Conservation (phyloP, 768 basidiomycete genomes). For the Pleurotus tuoliensis region DNA sequence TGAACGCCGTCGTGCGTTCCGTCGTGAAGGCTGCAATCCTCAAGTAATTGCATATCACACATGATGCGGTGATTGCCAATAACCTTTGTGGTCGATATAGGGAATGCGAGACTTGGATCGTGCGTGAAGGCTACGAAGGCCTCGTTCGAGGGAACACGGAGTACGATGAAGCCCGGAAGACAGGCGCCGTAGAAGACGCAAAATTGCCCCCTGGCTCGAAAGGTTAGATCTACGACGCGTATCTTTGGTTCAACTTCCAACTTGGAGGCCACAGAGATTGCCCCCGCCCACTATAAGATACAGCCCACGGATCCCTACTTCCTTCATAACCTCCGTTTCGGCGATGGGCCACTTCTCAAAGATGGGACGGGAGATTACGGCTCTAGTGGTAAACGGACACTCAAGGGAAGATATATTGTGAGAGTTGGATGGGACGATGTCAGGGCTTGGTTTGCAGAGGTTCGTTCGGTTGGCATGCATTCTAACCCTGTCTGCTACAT, state of each 20-base stretch:
- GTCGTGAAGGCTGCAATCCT: constrained; percentile 92
- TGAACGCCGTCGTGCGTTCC: constrained; percentile 93
- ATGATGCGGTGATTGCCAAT: not conserved
- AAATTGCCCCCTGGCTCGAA: constrained; percentile 20
- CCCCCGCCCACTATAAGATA: constrained; percentile 2
- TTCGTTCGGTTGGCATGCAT: constrained; percentile 22
- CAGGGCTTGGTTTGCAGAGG: constrained; percentile 89
- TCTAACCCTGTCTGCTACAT: not conserved
- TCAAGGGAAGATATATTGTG: constrained; percentile 92
- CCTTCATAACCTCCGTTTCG: constrained; percentile 75
- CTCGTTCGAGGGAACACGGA: constrained; percentile 87
- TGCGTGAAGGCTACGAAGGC: constrained; percentile 98
- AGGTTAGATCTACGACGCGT: constrained; percentile 9
- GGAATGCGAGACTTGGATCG: constrained; percentile 93
- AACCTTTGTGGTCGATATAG: constrained; percentile 35
- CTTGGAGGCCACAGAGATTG: constrained; percentile 7
- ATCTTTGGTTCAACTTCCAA: constrained; percentile 22
- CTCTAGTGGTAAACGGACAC: constrained; percentile 50
- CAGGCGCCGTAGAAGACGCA: constrained; percentile 17
- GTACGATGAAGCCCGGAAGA: constrained; percentile 16
- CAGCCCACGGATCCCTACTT: constrained; percentile 30
- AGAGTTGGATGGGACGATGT: constrained; percentile 99
- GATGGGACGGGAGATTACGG: constrained; percentile 79
- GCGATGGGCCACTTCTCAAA: constrained; percentile 70
- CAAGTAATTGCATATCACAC: constrained; percentile 47